phyloP scores from a whole-genome alignment of 352 stramenopile species.

The Thalassiosira livingstoniorum region DNA sequence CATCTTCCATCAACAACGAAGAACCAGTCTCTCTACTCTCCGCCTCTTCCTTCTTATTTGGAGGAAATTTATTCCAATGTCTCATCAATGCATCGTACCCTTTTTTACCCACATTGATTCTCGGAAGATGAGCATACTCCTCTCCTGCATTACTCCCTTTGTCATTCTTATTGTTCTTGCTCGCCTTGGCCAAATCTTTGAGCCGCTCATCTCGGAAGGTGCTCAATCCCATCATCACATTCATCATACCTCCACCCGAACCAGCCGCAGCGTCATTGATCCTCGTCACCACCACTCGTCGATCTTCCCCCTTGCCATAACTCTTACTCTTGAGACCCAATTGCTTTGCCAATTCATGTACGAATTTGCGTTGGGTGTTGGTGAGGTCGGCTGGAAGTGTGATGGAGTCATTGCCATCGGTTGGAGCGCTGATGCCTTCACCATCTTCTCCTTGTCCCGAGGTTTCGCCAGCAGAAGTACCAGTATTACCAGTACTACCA shows the following conservation, averaged over 20 bases:
- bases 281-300: conserved; percentile 82
- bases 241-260: neutral
- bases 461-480: too few relatives aligned
- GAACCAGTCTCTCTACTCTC: conserved; percentile 71
- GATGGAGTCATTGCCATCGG: conserved; percentile 37
- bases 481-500: too few relatives aligned
- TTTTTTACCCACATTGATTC: conserved; percentile 49
- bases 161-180: conserved; percentile 1
- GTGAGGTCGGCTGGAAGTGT: conserved; percentile 77
- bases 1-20: conserved; percentile 48
- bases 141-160: conserved; percentile 12
- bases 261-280: too few relatives aligned
- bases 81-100: conserved; percentile 49
- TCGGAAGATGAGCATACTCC: conserved; percentile 39
- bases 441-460: too few relatives aligned
- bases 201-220: neutral
- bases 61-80: conserved; percentile 62
- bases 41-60: conserved; percentile 44
- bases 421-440: too few relatives aligned
- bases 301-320: conserved; percentile 80
- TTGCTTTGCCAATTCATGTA: conserved; percentile 82
- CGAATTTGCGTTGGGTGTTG: conserved; percentile 85
- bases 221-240: neutral
- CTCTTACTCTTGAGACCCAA: conserved; percentile 85
- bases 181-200: neutral